A percentile compares a stretch with the other conserved stretches of the same genome.
phyloP scores from a whole-genome alignment of 2,329 filamentous ascomycete species.

The Ceratocystiopsis sp. region DNA sequence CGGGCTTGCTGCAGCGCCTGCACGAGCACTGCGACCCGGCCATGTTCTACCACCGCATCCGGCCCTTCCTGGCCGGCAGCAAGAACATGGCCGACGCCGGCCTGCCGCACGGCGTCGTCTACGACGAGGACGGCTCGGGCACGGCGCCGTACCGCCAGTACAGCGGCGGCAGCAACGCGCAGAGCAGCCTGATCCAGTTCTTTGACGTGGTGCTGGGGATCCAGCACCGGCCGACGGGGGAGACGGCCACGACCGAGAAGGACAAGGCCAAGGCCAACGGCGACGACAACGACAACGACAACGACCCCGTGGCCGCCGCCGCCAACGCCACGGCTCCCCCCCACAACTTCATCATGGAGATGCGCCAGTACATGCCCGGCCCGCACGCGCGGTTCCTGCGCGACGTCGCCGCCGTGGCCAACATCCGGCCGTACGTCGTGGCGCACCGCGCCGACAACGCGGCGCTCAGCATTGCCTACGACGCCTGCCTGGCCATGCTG shows the following conservation, averaged over 20 bases:
- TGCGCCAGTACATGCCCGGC: conserved; percentile 95
- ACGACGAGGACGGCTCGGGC: conserved; percentile 52
- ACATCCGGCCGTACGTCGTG: conserved; percentile 73
- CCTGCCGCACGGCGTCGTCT: conserved; percentile 70
- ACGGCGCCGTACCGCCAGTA: conserved; percentile 61
- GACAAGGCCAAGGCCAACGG: no score
- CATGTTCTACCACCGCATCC: conserved; percentile 88
- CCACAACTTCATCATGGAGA: conserved; percentile 92
- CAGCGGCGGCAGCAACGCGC: conserved; percentile 87
- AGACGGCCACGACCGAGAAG: conserved; percentile 26
- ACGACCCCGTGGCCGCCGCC: background rate
- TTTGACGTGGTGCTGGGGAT: conserved; percentile 86
- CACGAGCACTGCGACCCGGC: conserved; percentile 90
- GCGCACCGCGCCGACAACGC: conserved; percentile 35
- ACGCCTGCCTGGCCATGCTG: conserved; percentile 64
- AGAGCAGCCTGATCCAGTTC: conserved; percentile 93
- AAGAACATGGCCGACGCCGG: conserved; percentile 96
- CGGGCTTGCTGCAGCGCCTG: conserved; percentile 65
- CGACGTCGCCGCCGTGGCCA: conserved; percentile 62
- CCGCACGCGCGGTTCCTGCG: conserved; percentile 77
- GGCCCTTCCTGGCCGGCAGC: conserved; percentile 88
- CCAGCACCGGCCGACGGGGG: conserved; percentile 77
- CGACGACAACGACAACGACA: no score
- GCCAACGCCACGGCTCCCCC: conserved; percentile 15
- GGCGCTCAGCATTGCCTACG: conserved; percentile 63